A percentile compares a stretch with the other conserved stretches of the same genome.
phyloP scores from a whole-genome alignment of 352 stramenopile species.

The Hyaloperonospora arabidopsidis region DNA sequence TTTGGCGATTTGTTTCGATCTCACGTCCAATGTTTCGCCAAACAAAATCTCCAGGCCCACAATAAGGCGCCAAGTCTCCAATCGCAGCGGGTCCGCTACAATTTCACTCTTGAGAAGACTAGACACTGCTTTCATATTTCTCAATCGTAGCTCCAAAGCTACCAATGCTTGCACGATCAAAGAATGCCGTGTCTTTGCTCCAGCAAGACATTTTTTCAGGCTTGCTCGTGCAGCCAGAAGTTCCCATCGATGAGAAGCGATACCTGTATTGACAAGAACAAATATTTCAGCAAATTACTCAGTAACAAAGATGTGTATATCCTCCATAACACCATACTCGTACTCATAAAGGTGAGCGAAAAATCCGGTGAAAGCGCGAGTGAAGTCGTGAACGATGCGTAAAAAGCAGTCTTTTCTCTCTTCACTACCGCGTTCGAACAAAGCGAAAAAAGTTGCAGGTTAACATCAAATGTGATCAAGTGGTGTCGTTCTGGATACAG shows the following conservation, averaged over 20 bases:
- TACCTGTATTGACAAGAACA: conserved; percentile 18
- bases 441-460: conserved; percentile 35
- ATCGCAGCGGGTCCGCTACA: conserved; percentile 26
- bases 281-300: conserved; percentile 1
- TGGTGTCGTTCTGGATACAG: conserved; percentile 35
- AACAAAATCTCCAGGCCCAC: conserved; percentile 51
- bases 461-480: conserved; percentile 25
- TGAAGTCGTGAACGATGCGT: conserved; percentile 25
- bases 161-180: conserved; percentile 34
- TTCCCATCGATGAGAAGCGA: conserved; percentile 42
- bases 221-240: conserved; percentile 32
- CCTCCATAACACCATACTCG: conserved; percentile 1
- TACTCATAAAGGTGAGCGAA: conserved; percentile 41
- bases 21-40: conserved; percentile 20
- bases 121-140: conserved; percentile 38
- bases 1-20: conserved; percentile 22
- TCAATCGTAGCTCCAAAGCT: conserved; percentile 30
- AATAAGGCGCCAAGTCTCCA: conserved; percentile 44
- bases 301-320: background rate
- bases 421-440: conserved; percentile 24
- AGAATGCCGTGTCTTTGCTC: conserved; percentile 25
- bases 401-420: conserved; percentile 30
- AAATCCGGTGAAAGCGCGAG: conserved; percentile 34
- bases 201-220: conserved; percentile 29
- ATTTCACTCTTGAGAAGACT: conserved; percentile 30